phyloP scores from a whole-genome alignment of 2,329 filamentous ascomycete genomes.

The Stachybotrys chartarum region DNA sequence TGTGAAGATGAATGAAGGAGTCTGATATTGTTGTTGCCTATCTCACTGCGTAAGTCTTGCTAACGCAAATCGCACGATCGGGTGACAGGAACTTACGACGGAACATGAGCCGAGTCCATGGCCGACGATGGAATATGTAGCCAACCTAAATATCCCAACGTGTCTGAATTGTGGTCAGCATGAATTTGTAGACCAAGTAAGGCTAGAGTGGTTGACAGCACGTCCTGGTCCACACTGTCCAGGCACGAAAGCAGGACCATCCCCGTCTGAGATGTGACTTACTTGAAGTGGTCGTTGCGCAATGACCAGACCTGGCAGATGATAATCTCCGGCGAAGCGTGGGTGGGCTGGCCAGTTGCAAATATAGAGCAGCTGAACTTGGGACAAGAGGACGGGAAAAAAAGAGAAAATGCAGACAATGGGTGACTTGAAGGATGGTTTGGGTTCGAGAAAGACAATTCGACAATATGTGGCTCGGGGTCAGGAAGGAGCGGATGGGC shows the following conservation, averaged over 20 bases:
- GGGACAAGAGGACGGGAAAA: neutral
- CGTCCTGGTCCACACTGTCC: conserved; percentile 16
- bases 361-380: neutral
- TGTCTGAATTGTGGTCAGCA: conserved; percentile 16
- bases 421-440: neutral
- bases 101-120: conserved; percentile 46
- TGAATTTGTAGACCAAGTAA: conserved; percentile 14
- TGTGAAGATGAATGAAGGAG: conserved; percentile 42
- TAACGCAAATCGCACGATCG: conserved; percentile 12
- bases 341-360: neutral
- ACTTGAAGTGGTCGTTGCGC: conserved; percentile 19
- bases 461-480: neutral
- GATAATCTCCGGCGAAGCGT: conserved; percentile 21
- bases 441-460: neutral
- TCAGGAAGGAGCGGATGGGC: neutral
- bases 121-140: conserved; percentile 14
- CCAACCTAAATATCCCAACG: conserved; percentile 16
- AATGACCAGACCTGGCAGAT: conserved; percentile 19
- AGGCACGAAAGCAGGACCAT: conserved; percentile 22
- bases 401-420: neutral
- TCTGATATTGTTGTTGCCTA: conserved; percentile 26
- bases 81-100: conserved; percentile 37
- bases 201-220: conserved; percentile 10
- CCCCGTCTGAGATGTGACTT: conserved; percentile 19
- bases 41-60: conserved; percentile 3